Base-by-base conservation (phyloP, 139 green algal species). In the Auxenochlorella pyrenoidosa region DNA sequence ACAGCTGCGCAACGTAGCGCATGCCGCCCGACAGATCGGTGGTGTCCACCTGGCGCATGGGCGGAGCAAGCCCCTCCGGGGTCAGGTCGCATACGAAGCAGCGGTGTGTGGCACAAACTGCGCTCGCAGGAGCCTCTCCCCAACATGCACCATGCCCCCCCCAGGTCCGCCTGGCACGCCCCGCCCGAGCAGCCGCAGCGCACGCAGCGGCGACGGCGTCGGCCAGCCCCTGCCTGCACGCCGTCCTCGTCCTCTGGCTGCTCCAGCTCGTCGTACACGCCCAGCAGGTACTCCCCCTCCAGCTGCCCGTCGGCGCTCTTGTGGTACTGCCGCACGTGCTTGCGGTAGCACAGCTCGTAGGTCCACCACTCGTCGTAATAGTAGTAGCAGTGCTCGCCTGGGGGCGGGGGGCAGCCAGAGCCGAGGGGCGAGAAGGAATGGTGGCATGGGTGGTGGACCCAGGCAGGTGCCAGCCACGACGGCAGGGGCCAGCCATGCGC, bases 281-380 rank as follows among this genome's bases (percentile, higher is more conserved):
- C 94, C 86, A 96, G 63, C 30, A 91, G 90, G 77, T 95, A 93
- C 73, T 95, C 92, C 0, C 34, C 32, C 28, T 51, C 83, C n/a
- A 76, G n/a, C 34, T 41, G 63, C 28, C 30, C 40, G 15, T 51
- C 38, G 28, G 92, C 82, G 51, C 94, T 93, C 83, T 95, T 90
- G 54, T 97, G 92, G 76, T 95, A 98, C 87, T 98, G 96, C 36
- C 93, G 86, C 54, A 95, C 85, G 8, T 94, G 85, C 85, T 96
- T 94, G 79, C 93, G 91, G 88, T 97, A 95, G 92, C 96, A 98
- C 63, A 97, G 43, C 93, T 98, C 96, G 84, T 98, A 98, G 21
- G 94, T 98, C 96, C 96, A 98, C 89, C 95, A 95, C 22, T 95
- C 96, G 77, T 98, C 96, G 22, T 96, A 66, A 3, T 92, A 91